Base-by-base conservation (phyloP, 805 yeast genomes). In the Kuraishia floccosa region DNA sequence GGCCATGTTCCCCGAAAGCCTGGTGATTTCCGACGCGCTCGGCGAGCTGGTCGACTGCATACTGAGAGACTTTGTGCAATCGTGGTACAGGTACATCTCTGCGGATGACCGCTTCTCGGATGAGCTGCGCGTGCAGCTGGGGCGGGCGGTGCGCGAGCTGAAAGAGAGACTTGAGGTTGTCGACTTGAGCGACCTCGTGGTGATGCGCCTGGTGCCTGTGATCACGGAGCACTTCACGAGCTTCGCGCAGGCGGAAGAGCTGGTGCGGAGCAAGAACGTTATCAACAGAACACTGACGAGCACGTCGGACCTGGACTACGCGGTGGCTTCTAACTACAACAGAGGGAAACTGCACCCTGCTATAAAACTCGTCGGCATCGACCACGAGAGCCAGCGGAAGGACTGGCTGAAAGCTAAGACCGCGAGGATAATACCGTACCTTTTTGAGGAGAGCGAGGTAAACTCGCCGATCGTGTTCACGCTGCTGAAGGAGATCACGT, bases 401-500 rank as follows among this genome's bases (percentile, higher is more conserved):
- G 43, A 45, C 11, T 73, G 77, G 55, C 49, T 81, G 3, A 49
- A 76, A 18, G 45, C 44, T 0, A 49, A 57, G 19, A 42, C 75
- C 0, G 51, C 52, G 0, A 47, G 50, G 17, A 31, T 78, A 2
- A 39, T 82, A 1, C 76, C 78, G 0, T 44, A 39, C 10, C 30
- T 85, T 1, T 41, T 84, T 1, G 64, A 76, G 1, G 43, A 44
- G 3, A 42, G 44, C 6, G 77, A 67, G 26, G 65, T 62, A 17
- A 36, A 50, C 3, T 74, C 79, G 7, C 58, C 59, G 0, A 59
- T 76, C 3, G 74, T 72, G 0, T 35, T 39, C 0, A 49, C 65
- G 0, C 53, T 87, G 7, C 42, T 78, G 0, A 58, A 76, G 24
- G 95, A 87, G 42, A 59, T 87, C 5, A 32, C 84, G 3, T 49